Base-by-base conservation (phyloP, 2,329 filamentous ascomycete genomes). In the Stagonosporopsis vannaccii region DNA sequence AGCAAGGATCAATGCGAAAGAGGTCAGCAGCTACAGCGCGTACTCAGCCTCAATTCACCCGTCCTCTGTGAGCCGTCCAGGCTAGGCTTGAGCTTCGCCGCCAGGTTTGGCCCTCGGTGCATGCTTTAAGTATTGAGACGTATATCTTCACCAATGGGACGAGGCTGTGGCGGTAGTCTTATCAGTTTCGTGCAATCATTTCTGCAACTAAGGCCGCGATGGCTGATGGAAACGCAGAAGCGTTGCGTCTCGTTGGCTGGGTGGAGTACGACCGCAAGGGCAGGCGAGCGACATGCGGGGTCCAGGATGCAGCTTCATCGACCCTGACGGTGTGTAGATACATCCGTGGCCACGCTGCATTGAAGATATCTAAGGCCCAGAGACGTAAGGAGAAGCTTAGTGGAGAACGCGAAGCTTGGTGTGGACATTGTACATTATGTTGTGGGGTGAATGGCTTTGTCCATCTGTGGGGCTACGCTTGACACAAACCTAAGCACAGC, bases 201-300 rank as follows among this genome's bases (percentile, higher is more conserved):
- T 43, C 37, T 54, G 45, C 45, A 37, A 58, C 63, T 63, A 62
- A 48, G 32, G 41, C 28, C 32, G 37, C 48, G 53, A 60, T 50
- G 45, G 62, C 59, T 58, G 33, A 44, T 44, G 41, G n/a, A 50
- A 53, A 51, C 42, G 54, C 51, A 56, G 48, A 50, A 51, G 51
- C 57, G 48, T 53, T 36, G 42, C 45, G 46, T 46, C 53, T 48
- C 40, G 53, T 53, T 57, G 56, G 42, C 44, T 23, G 36, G 36
- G 47, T 32, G 15, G 28, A 40, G 26, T 8, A 25, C 23, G 15
- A 45, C 30, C 30, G 47, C 53, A 43, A 39, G 53, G 53, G 44
- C 15, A 51, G 42, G 53, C 47, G 53, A 56, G 23, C 17, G 13
- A 30, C 33, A 43, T 51, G 53, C 53, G 53, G 53, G 47, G 53